Conservation (phyloP, 164 flowering plant species). For the Chimonanthus salicifolius region DNA sequence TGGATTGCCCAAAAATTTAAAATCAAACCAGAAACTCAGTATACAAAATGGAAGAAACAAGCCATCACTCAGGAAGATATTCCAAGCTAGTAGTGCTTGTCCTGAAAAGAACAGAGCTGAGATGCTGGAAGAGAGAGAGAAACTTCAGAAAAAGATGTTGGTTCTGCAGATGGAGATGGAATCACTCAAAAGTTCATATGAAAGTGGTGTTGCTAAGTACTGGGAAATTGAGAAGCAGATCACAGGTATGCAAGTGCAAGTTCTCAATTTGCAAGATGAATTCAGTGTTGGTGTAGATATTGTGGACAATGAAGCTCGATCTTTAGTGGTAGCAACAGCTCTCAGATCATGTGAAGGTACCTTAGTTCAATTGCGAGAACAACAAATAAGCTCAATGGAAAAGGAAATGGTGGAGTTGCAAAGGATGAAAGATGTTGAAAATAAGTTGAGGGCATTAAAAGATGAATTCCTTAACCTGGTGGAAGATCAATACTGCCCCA, state of each 20-base stretch:
- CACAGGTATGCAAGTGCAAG: conserved; percentile 44
- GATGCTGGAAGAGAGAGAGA: conserved; percentile 37
- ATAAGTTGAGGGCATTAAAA: conserved; percentile 38
- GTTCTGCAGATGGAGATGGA: conserved; percentile 76
- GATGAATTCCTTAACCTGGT: conserved; percentile 13
- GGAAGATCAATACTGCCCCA: conserved; percentile 24
- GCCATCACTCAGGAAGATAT: conserved; percentile 22
- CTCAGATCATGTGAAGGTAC: conserved; percentile 57
- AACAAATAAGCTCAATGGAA: conserved; percentile 34
- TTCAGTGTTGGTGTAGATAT: conserved; percentile 42
- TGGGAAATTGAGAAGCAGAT: conserved; percentile 64
- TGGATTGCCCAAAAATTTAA: neutral
- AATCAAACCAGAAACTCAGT: neutral
- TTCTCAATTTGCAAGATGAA: conserved; percentile 65
- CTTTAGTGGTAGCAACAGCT: conserved; percentile 59
- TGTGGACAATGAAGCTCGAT: conserved; percentile 68
- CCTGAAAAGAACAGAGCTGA: conserved; percentile 23
- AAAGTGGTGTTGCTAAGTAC: conserved; percentile 40
- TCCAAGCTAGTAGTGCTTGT: conserved; percentile 14
- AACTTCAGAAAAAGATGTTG: conserved; percentile 60
- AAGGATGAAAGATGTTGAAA: conserved; percentile 32
- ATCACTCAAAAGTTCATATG: conserved; percentile 55
- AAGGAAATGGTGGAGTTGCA: conserved; percentile 40
- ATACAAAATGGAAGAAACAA: conserved; percentile 20
- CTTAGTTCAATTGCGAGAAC: conserved; percentile 43